Evolutionary conservation across 2,329 filamentous ascomycete genomes (phyloP), one percentile per base, ranked within the genome.

Genomic region (Penicillium sp.): DNA sequence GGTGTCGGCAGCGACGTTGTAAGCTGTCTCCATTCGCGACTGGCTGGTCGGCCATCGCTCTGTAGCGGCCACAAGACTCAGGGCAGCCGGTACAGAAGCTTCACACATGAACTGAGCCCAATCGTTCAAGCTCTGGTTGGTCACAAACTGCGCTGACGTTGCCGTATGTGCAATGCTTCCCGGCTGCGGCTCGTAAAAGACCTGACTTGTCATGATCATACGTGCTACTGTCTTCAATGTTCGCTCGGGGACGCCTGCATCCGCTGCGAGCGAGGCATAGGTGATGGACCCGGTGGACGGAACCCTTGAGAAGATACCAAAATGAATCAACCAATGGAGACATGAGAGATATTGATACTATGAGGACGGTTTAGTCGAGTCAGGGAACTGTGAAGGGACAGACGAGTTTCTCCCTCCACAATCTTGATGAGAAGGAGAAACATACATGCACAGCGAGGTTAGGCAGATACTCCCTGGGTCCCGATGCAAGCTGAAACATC

Each of bases 141-240:
- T 30, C 26, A 33, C 45, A 6, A 49, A n/a, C 26, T 30, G 25
- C 3, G 45, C 45, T 30, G 45, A 33, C 10, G 14, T 33, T 3
- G 26, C 14, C 16, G 26, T 30, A n/a, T 33, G 45, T n/a, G 26
- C 45, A 8, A 49, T 49, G 26, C 28, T 28, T 10, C 28, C 28
- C 7, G 45, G 25, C 26, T n/a, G 25, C 26, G 45, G 26, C 45
- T 33, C 45, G 45, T 28, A n/a, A 14, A 49, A 49, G 26, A 49
- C 26, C 14, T 19, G 26, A 14, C 45, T 49, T 2, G 45, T 49
- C 45, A 49, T 49, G 45, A 19, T 33, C 45, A 49, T 49, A 30
- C 45, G 45, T 30, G 45, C 45, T 30, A 49, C 45, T n/a, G 26
- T 49, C 45, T 49, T 46, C 43, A 49, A 14, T 10, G 45, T 25